A percentile compares a stretch with the other conserved stretches of the same genome.
Conservation (phyloP, 768 basidiomycete species). For the Lentinula raphanica region DNA sequence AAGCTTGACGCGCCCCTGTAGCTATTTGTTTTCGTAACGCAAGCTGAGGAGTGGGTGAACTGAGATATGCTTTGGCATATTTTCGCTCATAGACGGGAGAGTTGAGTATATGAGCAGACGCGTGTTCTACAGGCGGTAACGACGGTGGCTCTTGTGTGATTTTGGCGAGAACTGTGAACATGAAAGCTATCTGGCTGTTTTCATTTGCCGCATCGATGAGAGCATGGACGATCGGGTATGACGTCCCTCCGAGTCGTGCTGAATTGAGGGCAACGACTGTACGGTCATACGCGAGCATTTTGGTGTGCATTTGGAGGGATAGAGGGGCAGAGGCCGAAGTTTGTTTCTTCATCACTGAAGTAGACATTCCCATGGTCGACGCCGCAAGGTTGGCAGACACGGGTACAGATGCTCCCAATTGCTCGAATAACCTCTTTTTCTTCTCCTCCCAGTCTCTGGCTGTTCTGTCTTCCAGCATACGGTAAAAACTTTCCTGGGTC, state of each 20-base stretch:
- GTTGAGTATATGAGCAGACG: constrained; percentile 78
- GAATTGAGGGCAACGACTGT: constrained; percentile 74
- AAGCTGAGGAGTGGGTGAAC: constrained; percentile 53
- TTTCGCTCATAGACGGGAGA: constrained; percentile 77
- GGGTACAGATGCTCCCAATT: constrained; percentile 53
- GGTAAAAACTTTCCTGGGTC: constrained; percentile 83
- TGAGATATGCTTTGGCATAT: constrained; percentile 74
- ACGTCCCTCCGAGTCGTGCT: constrained; percentile 64
- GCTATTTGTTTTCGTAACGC: constrained; percentile 70
- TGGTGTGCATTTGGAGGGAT: constrained; percentile 78
- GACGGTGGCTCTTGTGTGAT: constrained; percentile 74
- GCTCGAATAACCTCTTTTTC: constrained; percentile 86
- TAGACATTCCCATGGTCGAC: neutral
- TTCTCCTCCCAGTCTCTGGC: constrained; percentile 85
- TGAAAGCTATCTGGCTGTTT: constrained; percentile 46
- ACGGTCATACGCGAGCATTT: constrained; percentile 94
- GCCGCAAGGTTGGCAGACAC: neutral
- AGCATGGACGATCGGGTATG: constrained; percentile 71
- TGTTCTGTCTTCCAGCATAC: constrained; percentile 68
- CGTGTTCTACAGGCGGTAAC: constrained; percentile 72
- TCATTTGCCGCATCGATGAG: constrained; percentile 65
- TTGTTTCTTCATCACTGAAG: neutral
- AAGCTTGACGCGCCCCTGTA: constrained; percentile 68
- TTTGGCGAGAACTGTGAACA: constrained; percentile 58
- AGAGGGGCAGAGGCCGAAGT: constrained; percentile 44